A percentile compares a stretch with the other conserved stretches of the same genome.
phyloP scores from a whole-genome alignment of 2,329 filamentous ascomycete genomes.

The Xylaria digitata region DNA sequence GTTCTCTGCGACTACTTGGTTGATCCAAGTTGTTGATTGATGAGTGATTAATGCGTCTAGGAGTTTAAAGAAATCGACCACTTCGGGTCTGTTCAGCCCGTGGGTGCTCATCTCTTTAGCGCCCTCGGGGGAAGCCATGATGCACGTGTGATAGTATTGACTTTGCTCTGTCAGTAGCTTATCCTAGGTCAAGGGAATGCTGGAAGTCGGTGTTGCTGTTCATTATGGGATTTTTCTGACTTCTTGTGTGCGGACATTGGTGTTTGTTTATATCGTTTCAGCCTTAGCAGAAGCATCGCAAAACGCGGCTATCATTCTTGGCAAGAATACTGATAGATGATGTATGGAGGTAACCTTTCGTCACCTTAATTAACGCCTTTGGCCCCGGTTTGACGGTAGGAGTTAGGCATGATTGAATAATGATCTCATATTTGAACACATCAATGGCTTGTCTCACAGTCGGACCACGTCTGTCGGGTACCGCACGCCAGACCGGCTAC shows the following conservation, averaged over 20 bases:
- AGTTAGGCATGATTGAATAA: slow-evolving; percentile 15
- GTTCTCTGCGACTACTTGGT: slow-evolving; percentile 24
- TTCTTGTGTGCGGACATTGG: slow-evolving; percentile 33
- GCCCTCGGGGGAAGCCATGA: slow-evolving; percentile 24
- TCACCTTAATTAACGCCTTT: background rate
- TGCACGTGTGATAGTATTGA: background rate
- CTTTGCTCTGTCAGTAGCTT: slow-evolving; percentile 11
- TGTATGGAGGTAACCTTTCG: slow-evolving; percentile 7
- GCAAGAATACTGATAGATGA: background rate
- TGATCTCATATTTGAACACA: slow-evolving; percentile 3
- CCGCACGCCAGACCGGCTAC: background rate
- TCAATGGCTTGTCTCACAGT: slow-evolving; percentile 18
- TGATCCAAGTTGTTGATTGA: slow-evolving; percentile 25
- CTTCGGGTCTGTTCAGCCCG: slow-evolving; percentile 9
- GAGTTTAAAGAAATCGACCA: slow-evolving; percentile 24
- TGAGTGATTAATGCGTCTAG: slow-evolving; percentile 10
- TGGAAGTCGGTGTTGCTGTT: background rate
- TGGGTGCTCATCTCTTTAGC: slow-evolving; percentile 2
- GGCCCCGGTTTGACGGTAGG: background rate
- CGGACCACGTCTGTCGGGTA: slow-evolving; percentile 26
- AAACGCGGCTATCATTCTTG: slow-evolving; percentile 29
- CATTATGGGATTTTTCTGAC: background rate
- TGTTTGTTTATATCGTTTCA: background rate
- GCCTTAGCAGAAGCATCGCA: slow-evolving; percentile 20
- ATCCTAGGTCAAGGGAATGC: background rate